phyloP scores from a whole-genome alignment of 176 grass and related monocot species.

The Triticum monococcum region DNA sequence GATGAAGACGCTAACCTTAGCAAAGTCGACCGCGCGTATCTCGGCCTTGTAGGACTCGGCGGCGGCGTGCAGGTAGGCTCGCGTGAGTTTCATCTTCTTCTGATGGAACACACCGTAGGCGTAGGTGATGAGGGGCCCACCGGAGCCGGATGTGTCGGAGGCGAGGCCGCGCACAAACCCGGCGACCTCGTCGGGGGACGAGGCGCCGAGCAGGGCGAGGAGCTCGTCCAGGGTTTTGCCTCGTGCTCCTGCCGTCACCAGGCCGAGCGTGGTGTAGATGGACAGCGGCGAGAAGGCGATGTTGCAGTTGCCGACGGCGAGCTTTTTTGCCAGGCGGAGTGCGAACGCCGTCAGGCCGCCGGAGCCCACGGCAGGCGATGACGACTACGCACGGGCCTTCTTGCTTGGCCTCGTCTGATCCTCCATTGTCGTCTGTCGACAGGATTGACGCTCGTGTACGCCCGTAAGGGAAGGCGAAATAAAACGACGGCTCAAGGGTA shows the following conservation, averaged over 20 bases:
- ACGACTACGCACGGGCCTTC: background rate
- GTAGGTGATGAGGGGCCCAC: background rate
- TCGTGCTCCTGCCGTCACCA: background rate
- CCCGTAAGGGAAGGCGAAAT: background rate
- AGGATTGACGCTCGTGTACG: background rate
- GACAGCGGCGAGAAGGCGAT: constrained; percentile 40
- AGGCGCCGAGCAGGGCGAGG: constrained; percentile 21
- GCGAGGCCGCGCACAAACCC: background rate
- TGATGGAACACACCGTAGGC: constrained; percentile 28
- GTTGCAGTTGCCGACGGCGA: background rate
- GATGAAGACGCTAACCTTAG: background rate
- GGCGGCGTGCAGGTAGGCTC: background rate
- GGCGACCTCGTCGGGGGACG: background rate
- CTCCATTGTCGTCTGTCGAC: background rate
- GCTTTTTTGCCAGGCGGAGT: background rate
- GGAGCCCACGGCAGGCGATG: background rate
- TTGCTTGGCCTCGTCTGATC: background rate
- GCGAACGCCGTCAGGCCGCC: background rate
- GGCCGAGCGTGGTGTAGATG: constrained; percentile 13
- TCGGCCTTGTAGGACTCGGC: background rate
- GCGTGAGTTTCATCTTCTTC: background rate
- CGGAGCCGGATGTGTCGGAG: background rate
- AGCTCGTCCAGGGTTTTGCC: background rate
- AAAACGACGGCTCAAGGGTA: background rate
- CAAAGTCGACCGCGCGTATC: constrained; percentile 26